A percentile compares a stretch with the other conserved stretches of the same genome.
Evolutionary conservation across 148 eudicot genomes (phyloP).

Genomic region (Beta vulgaris): DNA sequence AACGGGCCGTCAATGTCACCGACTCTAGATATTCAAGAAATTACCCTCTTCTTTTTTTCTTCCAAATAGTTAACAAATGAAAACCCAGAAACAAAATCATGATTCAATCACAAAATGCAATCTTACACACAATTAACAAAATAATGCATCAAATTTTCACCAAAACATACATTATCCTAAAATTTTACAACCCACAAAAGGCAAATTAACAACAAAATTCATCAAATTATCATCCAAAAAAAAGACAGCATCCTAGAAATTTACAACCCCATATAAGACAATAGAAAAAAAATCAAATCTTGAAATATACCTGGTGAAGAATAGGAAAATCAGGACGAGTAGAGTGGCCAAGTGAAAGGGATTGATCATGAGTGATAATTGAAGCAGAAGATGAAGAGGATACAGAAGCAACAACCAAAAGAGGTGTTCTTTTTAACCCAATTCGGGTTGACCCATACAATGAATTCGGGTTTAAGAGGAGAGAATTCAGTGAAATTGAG

Average conservation of each 20-base stretch:
- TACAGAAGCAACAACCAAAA: slow-evolving; percentile 15
- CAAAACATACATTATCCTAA: background rate
- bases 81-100: background rate
- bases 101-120: background rate
- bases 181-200: background rate
- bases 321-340: slow-evolving; percentile 83
- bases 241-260: background rate
- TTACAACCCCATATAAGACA: background rate
- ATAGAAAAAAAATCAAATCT: background rate
- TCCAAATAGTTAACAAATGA: too few relatives aligned
- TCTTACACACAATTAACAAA: background rate
- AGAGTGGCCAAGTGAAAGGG: slow-evolving; percentile 63
- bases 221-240: background rate
- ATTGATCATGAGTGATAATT: slow-evolving; percentile 28
- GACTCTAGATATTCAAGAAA: too few relatives aligned
- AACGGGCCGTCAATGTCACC: too few relatives aligned
- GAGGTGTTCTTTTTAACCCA: slow-evolving; percentile 20
- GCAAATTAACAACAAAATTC: background rate
- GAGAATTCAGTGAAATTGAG: slow-evolving; percentile 32
- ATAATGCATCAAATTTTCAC: background rate
- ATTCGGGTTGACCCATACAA: slow-evolving; percentile 21
- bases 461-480: slow-evolving; percentile 33
- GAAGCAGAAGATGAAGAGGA: slow-evolving; percentile 35
- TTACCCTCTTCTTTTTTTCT: too few relatives aligned
- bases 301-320: slow-evolving; percentile 61